Base-by-base conservation (phyloP, 768 basidiomycete genomes). In the Pleurotus tuoliensis region DNA sequence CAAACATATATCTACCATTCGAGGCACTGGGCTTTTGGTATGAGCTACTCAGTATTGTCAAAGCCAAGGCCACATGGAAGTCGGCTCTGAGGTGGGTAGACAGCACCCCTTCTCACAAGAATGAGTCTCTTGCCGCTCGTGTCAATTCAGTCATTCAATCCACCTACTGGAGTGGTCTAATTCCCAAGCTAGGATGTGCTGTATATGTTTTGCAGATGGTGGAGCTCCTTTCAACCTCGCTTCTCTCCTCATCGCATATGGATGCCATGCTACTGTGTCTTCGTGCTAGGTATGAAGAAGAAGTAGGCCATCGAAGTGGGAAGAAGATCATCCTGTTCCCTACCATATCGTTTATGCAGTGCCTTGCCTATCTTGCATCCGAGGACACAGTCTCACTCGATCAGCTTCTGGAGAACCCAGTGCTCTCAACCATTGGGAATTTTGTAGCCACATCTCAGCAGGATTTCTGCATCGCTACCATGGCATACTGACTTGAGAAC, bases 21-120 rank as follows among this genome's bases (percentile, higher is more conserved):
- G 37, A 48, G 48, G 25, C 48, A n/a, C 38, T 57, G 6, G 37
- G 47, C 20, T 51, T 50, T 8, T 57, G 56, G 56, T 13, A 9
- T n/a, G 30, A 49, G 38, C 13, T 22, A 20, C 38, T 45, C 37
- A 11, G 30, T 6, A 22, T 50, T 4, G 9, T 16, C 22, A 24
- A 25, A n/a, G 44, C 38, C 2, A 12, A 57, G 56, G 18, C 9
- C 5, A 39, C 30, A 8, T 57, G 56, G 56, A 49, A 15, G 15
- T 9, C 27, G 13, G 24, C 22, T 25, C 12, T 8, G 40, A 13
- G n/a, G 25, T 57, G 56, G 56, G 5, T 51, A 4, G 18, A 30
- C 13, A 22, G 13, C 9, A 25, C 11, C 30, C 9, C 4, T 8
- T 15, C 13, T 20, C 6, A 11, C 9, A 47, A 15, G 4, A 27